Base-by-base conservation (phyloP, 2,329 filamentous ascomycete species). In the Tolypocladium cylindrosporum region DNA sequence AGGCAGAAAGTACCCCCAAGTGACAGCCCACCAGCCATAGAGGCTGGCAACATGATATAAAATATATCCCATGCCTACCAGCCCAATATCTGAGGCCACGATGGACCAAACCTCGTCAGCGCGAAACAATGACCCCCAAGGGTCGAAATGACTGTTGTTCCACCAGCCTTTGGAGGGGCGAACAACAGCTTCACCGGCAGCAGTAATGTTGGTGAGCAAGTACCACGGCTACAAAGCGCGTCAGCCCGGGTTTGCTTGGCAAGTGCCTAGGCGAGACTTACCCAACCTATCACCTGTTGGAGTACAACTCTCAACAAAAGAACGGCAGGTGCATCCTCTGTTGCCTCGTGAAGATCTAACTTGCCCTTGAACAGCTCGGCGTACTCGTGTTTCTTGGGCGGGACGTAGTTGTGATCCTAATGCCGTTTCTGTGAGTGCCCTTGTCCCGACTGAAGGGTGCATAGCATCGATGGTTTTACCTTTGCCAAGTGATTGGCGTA, bases 401-500 rank as follows among this genome's bases (percentile, higher is more conserved):
- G 57, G 19, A 57, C 56, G 41, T 55, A 55, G 37, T 42, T 55
- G 54, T 52, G 43, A 69, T 57, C 57, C 27, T 21, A 57, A 72
- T 61, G 59, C 67, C 64, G 62, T 68, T 64, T 61, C 68, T 57
- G 66, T 70, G 71, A 56, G 66, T 59, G 3, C 11, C 4, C 3
- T 37, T 37, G 36, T 37, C 36, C 36, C 36, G 36, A 37, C 13
- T 37, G 11, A 37, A 37, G 36, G 11, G 10, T 13, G 36, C 36
- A 37, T 37, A 37, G 36, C 36, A 37, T 13, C 10, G 3, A 37
- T 2, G 3, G 36, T 5, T 59, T 19, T 86, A 83, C 85, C 74
- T 84, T 85, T 59, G 84, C 79, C 74, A 87, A 84, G 73, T 88
- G 81, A 62, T 84, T 84, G 51, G 83, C 84, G 71, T 82, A 86